Conservation (phyloP, 140 eudicot genomes). For the Anethum foeniculum region DNA sequence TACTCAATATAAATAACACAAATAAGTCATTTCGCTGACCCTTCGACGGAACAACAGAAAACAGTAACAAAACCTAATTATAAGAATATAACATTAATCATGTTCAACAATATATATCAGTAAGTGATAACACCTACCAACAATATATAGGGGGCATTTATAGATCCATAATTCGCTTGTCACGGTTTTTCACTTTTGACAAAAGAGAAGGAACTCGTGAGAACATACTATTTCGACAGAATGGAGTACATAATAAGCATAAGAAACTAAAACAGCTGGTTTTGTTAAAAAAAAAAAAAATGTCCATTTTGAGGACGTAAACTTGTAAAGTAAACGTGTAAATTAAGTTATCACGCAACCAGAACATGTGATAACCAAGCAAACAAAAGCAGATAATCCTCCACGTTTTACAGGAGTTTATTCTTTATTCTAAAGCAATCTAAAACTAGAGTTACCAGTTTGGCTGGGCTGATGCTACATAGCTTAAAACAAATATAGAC, state of each 20-base stretch:
- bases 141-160: too few species aligned
- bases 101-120: not conserved
- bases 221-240: not conserved
- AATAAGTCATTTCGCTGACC: too few species aligned
- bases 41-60: not conserved
- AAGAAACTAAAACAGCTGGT: not conserved
- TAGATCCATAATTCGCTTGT: too few species aligned
- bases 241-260: not conserved
- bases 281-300: not conserved
- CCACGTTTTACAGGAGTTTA: not conserved
- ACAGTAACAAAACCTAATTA: not conserved
- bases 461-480: not conserved
- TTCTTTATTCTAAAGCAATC: not conserved
- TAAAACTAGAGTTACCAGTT: not conserved
- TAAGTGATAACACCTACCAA: not conserved
- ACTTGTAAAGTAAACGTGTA: not conserved
- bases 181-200: too few species aligned
- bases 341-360: not conserved
- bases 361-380: not conserved
- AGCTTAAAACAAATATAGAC: not conserved
- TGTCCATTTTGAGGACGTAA: not conserved
- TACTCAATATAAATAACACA: too few species aligned
- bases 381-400: slow-evolving; percentile 7
- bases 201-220: not conserved
- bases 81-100: too few species aligned